Base-by-base conservation (phyloP, 2,329 filamentous ascomycete genomes). In the Neocatenulostroma microsporum region DNA sequence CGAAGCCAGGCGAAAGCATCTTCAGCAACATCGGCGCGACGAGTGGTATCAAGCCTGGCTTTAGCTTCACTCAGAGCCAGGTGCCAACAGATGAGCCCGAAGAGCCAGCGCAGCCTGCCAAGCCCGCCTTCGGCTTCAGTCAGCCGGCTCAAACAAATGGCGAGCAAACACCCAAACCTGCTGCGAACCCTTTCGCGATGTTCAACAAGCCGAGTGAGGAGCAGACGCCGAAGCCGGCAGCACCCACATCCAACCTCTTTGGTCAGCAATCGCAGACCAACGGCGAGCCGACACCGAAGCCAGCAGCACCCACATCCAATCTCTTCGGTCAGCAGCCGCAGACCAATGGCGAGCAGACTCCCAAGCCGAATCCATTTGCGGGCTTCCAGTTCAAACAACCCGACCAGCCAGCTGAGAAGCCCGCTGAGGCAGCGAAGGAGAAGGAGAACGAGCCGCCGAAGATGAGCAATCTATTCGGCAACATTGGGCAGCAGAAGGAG, bases 311-410 rank as follows among this genome's bases (percentile, higher is more conserved):
- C n/a, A n/a, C n/a, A n/a, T n/a, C n/a, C n/a, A n/a, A n/a, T n/a
- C n/a, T n/a, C n/a, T 4, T 44, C 41, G n/a, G n/a, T n/a, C 40
- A 42, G 34, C 18, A 26, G 21, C 33, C 36, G 3, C 29, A 43
- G 21, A 32, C 31, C 11, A 39, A 33, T 17, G 35, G 30, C 8
- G 33, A 40, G 27, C 21, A 40, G 15, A 43, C 41, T 10, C 34
- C 30, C 14, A 42, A 39, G 28, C 11, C 33, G 10, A 27, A 35
- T 15, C 23, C 23, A 28, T 34, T 34, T 34, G 31, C 31, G 9
- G 21, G 20, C 7, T 29, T 29, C 26, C 10, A 29, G 7, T 29
- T 29, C 13, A 14, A 14, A 9, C 26, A 29, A 14, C 15, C 26
- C 9, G 10, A 29, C 10, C 7, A 9, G 15, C 8, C 8, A 8